Percentiles rank a stretch among this genome's conserved stretches.
phyloP scores from a whole-genome alignment of 768 basidiomycete genomes.

The Coprinopsis marcescibilis region DNA sequence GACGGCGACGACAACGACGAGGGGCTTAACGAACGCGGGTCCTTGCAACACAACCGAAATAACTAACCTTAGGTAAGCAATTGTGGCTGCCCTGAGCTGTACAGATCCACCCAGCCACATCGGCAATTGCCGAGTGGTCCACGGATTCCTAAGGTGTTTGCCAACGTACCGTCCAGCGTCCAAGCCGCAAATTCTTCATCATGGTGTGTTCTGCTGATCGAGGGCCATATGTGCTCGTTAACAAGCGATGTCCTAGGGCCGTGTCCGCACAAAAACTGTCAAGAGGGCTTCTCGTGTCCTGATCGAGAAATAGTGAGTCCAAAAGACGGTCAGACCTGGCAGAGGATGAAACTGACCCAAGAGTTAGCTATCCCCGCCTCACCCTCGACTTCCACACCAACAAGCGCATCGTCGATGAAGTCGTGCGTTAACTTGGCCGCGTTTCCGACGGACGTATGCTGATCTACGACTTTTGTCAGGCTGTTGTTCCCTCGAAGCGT shows the following conservation, averaged over 20 bases:
- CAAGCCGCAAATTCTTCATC: slow-evolving; percentile 29
- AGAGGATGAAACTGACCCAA: slow-evolving; percentile 1
- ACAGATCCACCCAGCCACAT: slow-evolving; percentile 37
- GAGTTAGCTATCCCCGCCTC: slow-evolving; percentile 87
- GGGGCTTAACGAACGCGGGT: background rate
- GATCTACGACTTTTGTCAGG: slow-evolving; percentile 38
- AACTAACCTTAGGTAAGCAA: background rate
- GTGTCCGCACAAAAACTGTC: slow-evolving; percentile 99
- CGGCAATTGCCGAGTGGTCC: slow-evolving; percentile 28
- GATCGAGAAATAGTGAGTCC: slow-evolving; percentile 96
- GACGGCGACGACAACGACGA: slow-evolving; percentile 17
- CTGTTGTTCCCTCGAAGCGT: slow-evolving; percentile 95
- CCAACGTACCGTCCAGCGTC: slow-evolving; percentile 14
- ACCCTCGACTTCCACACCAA: slow-evolving; percentile 99
- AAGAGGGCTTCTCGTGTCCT: slow-evolving; percentile 98
- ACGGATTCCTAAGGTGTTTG: background rate
- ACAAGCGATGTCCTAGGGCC: slow-evolving; percentile 57
- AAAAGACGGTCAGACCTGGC: background rate
- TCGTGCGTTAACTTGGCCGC: slow-evolving; percentile 41
- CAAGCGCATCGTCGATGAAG: slow-evolving; percentile 98
- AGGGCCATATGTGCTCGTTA: slow-evolving; percentile 10
- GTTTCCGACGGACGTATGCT: background rate
- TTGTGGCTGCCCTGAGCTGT: slow-evolving; percentile 26
- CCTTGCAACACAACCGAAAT: background rate
- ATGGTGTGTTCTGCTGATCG: slow-evolving; percentile 40